phyloP scores from a whole-genome alignment of 2,329 filamentous ascomycete species.

The Thermothelomyces thermophilus region DNA sequence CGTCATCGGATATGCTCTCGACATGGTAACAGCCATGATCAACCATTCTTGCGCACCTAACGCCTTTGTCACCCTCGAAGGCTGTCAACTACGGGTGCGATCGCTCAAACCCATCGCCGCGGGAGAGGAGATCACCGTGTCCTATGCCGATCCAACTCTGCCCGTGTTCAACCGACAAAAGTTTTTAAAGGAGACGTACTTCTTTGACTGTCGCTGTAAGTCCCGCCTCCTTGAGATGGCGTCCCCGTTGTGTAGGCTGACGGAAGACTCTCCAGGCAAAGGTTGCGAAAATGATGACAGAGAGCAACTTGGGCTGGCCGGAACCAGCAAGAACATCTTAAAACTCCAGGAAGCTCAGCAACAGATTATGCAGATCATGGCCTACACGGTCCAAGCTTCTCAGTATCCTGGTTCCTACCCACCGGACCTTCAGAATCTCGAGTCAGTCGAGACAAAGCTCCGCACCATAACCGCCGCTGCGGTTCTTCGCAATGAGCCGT shows the following conservation, averaged over 20 bases:
- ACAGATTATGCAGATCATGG: too few species aligned
- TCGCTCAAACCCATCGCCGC: constrained; percentile 28
- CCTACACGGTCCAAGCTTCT: too few species aligned
- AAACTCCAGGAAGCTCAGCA: too few species aligned
- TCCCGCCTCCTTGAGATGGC: too few species aligned
- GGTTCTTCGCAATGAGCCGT: too few species aligned
- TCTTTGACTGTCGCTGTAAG: constrained; percentile 29
- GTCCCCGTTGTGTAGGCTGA: too few species aligned
- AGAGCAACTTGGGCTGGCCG: too few species aligned
- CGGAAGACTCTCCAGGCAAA: too few species aligned
- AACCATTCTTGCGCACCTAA: constrained; percentile 36
- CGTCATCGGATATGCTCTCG: constrained; percentile 27
- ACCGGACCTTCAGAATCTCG: not conserved
- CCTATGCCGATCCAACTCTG: constrained; percentile 27
- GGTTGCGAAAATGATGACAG: too few species aligned
- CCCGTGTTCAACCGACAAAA: constrained; percentile 23
- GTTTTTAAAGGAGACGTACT: constrained; percentile 23
- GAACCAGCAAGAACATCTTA: too few species aligned
- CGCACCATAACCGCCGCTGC: too few species aligned
- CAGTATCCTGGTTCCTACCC: constrained; percentile 9
- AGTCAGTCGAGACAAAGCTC: too few species aligned
- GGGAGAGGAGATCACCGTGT: constrained; percentile 32
- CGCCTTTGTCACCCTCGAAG: constrained; percentile 29
- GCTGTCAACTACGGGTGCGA: constrained; percentile 28
- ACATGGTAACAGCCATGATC: constrained; percentile 28